phyloP scores from a whole-genome alignment of 2,329 filamentous ascomycete genomes.

The Aspergillus fijiensis region DNA sequence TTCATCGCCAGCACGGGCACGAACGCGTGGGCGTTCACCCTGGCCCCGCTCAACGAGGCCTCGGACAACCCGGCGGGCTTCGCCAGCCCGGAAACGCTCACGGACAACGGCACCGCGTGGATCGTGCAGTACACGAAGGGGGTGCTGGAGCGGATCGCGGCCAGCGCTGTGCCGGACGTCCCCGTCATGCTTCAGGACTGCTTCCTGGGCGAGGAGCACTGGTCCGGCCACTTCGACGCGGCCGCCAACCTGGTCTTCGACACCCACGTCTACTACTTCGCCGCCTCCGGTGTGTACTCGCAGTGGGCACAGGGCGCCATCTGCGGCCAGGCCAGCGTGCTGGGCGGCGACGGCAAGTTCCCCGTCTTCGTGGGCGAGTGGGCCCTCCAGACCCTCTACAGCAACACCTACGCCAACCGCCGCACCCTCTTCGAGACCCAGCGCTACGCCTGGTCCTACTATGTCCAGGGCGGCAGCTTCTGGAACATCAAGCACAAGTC shows the following conservation, averaged over 20 bases:
- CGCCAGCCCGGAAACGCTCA: slow-evolving; percentile 19
- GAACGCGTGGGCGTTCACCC: slow-evolving; percentile 21
- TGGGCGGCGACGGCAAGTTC: slow-evolving; percentile 17
- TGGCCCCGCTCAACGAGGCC: slow-evolving; percentile 31
- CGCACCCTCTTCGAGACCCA: slow-evolving; percentile 17
- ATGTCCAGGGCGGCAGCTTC: slow-evolving; percentile 17
- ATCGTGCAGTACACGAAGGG: slow-evolving; percentile 20
- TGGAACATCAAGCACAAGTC: slow-evolving; percentile 19
- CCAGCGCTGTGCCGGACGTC: slow-evolving; percentile 4
- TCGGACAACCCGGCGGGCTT: slow-evolving; percentile 18
- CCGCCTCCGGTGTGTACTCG: slow-evolving; percentile 16
- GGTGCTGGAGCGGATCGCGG: slow-evolving; percentile 16
- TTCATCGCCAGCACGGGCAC: slow-evolving; percentile 21
- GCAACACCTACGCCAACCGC: slow-evolving; percentile 13
- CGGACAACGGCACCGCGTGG: slow-evolving; percentile 21
- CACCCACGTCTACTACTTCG: slow-evolving; percentile 23
- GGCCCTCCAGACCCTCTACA: slow-evolving; percentile 16
- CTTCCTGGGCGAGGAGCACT: slow-evolving; percentile 23
- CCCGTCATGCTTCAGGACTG: slow-evolving; percentile 28
- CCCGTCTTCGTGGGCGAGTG: slow-evolving; percentile 24
- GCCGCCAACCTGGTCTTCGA: slow-evolving; percentile 24
- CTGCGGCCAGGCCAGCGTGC: slow-evolving; percentile 12
- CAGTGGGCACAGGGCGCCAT: neutral
- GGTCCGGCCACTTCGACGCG: slow-evolving; percentile 17
- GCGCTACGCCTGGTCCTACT: slow-evolving; percentile 15